Percentiles rank a stretch among this genome's conserved stretches.
Evolutionary conservation across 2,329 filamentous ascomycete genomes (phyloP).

Genomic region (Cladosporium cucumerinum): DNA sequence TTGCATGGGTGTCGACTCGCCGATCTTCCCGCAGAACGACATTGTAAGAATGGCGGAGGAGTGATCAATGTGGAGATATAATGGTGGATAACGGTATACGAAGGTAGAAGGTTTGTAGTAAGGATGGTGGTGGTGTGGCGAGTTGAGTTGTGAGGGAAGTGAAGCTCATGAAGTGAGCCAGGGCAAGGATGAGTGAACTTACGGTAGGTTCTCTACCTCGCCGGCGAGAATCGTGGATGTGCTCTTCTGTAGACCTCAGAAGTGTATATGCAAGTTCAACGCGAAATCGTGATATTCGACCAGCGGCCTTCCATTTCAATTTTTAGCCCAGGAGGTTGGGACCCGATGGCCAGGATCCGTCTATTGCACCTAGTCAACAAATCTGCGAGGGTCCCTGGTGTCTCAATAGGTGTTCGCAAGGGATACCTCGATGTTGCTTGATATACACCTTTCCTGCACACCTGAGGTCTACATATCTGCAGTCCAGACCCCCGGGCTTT

Average conservation of each 20-base stretch:
- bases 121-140: neutral
- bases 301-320: neutral
- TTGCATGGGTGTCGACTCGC: neutral
- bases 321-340: neutral
- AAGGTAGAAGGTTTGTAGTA: neutral
- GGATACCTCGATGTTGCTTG: neutral
- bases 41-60: neutral
- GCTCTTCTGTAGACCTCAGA: neutral
- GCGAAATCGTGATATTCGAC: neutral
- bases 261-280: neutral
- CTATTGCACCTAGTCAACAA: neutral
- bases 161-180: neutral
- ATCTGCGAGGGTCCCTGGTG: neutral
- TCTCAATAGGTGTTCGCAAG: neutral
- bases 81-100: neutral
- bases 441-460: neutral
- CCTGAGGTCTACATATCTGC: constrained; percentile 1
- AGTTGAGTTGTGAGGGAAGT: neutral
- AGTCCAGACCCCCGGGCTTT: neutral
- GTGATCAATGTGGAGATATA: neutral
- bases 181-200: neutral
- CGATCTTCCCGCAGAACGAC: neutral
- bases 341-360: neutral
- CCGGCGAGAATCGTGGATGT: neutral
- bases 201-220: neutral